Evolutionary conservation across 2,329 filamentous ascomycete species (phyloP), one percentile per base, ranked within the genome.

Genomic region (Colletotrichum sp.): DNA sequence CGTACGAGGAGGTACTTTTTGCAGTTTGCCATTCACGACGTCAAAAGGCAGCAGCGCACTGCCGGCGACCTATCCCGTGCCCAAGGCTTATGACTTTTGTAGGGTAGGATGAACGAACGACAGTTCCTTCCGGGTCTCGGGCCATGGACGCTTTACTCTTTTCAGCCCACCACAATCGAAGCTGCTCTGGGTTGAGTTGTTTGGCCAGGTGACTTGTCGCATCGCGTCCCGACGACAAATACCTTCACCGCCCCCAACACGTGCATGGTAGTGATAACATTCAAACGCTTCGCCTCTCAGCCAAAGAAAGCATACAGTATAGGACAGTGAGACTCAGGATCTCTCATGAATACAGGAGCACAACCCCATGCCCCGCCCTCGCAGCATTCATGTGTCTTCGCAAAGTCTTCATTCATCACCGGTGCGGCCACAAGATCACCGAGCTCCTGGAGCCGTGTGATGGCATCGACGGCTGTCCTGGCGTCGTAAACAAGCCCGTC

Each of bases 391-490:
- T 83, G 81, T 83, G 82, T 67, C 67, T 69, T 49, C 80, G 79
- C 36, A 83, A 81, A 71, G 77, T 83, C 65, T 82, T 82, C 65
- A 81, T 81, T 71, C 81, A 83, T 77, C 81, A 84, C 76, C 78
- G 79, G 21, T 84, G 82, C 68, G 81, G 81, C 32, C 83, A 84
- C 76, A 75, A 75, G n/a, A 82, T 83, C 75, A 82, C 81, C 6
- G 78, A 82, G 64, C 78, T 81, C 18, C 30, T 79, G 12, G 81
- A 83, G 65, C 34, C 63, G 4, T 84, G 83, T 73, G 80, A 78
- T 18, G 67, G 80, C 59, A 79, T 81, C 70, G 80, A 80, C 44
- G 12, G 44, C 71, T 83, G 82, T 78, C 77, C 71, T 60, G 66
- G 57, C 15, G 67, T 81, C 21, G 62, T 39, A 57, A 78, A 81